Percentiles rank a stretch among this genome's conserved stretches.
These are phyloP conservation scores for Lepidopterella palustris DNA, from an alignment of 495 filamentous ascomycete genomes.

Conservation along the genomic window DNA sequence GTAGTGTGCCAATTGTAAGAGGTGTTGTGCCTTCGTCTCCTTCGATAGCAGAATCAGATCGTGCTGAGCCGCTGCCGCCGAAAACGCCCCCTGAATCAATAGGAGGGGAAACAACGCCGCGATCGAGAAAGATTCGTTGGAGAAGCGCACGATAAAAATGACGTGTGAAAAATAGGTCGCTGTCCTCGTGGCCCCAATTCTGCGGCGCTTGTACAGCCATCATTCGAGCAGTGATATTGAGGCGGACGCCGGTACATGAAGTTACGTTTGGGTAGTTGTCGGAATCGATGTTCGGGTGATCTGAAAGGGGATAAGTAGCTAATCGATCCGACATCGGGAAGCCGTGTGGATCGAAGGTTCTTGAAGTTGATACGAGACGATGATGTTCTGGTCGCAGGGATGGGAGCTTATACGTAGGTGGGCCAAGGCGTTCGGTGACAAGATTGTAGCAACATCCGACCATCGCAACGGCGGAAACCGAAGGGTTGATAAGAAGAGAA, in stretches of 20 bases:
- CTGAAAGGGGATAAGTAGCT: slow-evolving; percentile 43
- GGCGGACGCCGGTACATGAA: slow-evolving; percentile 52
- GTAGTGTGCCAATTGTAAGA: slow-evolving; percentile 77
- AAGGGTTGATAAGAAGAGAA: slow-evolving; percentile 73
- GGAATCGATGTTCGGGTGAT: not conserved
- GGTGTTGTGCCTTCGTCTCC: slow-evolving; percentile 50
- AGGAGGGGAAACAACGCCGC: slow-evolving; percentile 60
- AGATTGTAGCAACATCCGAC: slow-evolving; percentile 98
- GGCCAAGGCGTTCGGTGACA: slow-evolving; percentile 79
- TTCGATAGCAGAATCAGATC: slow-evolving; percentile 21
- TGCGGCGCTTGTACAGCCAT: slow-evolving; percentile 93
- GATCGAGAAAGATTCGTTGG: slow-evolving; percentile 83
- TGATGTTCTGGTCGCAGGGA: slow-evolving; percentile 55
- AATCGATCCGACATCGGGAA: slow-evolving; percentile 83
- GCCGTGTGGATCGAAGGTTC: slow-evolving; percentile 71
- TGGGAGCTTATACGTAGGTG: slow-evolving; percentile 75
- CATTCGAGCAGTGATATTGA: slow-evolving; percentile 94
- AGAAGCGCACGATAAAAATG: slow-evolving; percentile 91
- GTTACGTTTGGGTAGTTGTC: slow-evolving; percentile 29
- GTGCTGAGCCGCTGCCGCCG: slow-evolving; percentile 27
- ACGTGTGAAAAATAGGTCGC: slow-evolving; percentile 80
- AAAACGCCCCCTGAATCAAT: slow-evolving; percentile 32
- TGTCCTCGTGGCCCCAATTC: slow-evolving; percentile 80
- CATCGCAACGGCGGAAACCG: slow-evolving; percentile 81
- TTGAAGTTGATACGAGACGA: slow-evolving; percentile 51